Evolutionary conservation across 208 protist species (phyloP), one percentile per base, ranked within the genome.

Genomic region (Crithidia fasciculata): DNA sequence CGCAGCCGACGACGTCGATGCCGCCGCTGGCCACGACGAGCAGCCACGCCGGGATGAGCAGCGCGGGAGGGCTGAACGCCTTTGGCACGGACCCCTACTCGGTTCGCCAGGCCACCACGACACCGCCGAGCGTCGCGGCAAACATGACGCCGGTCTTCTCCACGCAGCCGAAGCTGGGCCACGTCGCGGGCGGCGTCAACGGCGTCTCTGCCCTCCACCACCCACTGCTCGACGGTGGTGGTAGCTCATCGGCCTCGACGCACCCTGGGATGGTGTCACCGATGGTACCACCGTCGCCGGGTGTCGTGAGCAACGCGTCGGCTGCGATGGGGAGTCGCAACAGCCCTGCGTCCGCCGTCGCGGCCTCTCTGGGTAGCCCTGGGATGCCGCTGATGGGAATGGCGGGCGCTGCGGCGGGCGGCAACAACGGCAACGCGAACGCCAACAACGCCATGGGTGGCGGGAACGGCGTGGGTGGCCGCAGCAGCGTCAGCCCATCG

Each of bases 101-200:
- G 10, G 45, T 37, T 49, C 77, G 64, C 64, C 63, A 59, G 9
- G 19, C 63, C 18, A 55, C 65, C 52, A 72, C 52, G 61, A 58
- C 58, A 7, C 37, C 63, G 28, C 56, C 59, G n/a, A 44, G 49
- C 65, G 45, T 36, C 37, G 41, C 52, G 43, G 56, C 45, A 10
- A 72, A 50, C 50, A 43, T 64, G 47, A 76, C 80, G 44, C 80
- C 76, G 13, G 76, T 82, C 71, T 82, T 85, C 55, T 84, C 79
- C 61, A 84, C 79, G 0, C 79, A 84, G 65, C 79, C 79, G 13
- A 79, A 79, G 65, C 19, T 76, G 59, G 44, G 43, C 44, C 45
- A 61, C 58, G n/a, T 28, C 43, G 36, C 15, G 60, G 59, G 37
- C 74, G 50, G 74, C 61, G 36, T 37, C 58, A 40, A 6, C 44